These are phyloP conservation scores for Citrus unshiu DNA, from an alignment of 345 rosid species.

Conservation along the genomic window DNA sequence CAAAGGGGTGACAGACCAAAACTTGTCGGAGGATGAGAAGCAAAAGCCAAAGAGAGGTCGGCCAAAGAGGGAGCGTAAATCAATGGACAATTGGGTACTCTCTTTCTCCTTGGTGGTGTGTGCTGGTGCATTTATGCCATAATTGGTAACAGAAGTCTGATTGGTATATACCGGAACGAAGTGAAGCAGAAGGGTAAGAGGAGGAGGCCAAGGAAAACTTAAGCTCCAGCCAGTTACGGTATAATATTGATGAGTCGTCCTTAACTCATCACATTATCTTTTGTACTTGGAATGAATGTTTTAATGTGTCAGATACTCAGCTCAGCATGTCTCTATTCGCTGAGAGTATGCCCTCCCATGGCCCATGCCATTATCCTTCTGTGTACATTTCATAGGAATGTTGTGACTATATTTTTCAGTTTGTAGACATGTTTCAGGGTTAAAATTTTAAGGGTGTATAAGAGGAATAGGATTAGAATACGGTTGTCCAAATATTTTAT, in stretches of 20 bases:
- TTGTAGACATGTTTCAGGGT: not conserved
- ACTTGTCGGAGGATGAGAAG: too few relatives aligned
- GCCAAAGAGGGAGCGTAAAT: too few relatives aligned
- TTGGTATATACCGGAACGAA: not conserved
- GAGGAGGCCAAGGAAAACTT: constrained; percentile 15
- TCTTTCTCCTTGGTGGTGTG: not conserved
- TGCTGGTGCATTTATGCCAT: not conserved
- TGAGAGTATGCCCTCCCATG: not conserved
- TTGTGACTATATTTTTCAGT: too few relatives aligned
- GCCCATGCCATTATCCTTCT: not conserved
- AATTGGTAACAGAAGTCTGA: not conserved
- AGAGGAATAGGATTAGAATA: too few relatives aligned
- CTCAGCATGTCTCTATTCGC: not conserved
- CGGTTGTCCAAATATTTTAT: too few relatives aligned
- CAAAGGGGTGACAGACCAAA: too few relatives aligned
- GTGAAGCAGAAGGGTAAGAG: not conserved
- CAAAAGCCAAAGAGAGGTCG: too few relatives aligned
- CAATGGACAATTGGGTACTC: not conserved
- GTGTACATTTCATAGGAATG: not conserved
- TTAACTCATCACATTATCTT: not conserved
- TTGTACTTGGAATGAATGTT: not conserved
- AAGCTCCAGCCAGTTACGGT: not conserved
- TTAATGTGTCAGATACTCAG: not conserved
- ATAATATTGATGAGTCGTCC: not conserved
- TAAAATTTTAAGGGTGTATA: too few relatives aligned